Conservation (phyloP, 106 monocot genomes). For the Dendrobium huoshanense region DNA sequence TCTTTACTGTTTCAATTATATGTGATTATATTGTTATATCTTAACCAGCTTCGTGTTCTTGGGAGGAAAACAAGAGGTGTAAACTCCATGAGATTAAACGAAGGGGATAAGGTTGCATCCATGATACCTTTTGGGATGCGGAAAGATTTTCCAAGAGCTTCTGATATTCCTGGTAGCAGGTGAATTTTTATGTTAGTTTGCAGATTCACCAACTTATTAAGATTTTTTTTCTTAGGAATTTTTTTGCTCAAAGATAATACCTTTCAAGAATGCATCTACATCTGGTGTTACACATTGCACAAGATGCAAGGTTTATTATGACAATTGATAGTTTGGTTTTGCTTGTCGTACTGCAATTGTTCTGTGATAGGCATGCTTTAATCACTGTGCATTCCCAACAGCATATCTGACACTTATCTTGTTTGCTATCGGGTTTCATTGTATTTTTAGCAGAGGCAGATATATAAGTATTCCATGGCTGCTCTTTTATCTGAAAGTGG, state of each 20-base stretch:
- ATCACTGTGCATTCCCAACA: too few relatives aligned
- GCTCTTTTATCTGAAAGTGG: slow-evolving; percentile 90
- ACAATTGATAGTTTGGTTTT: too few relatives aligned
- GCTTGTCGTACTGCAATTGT: not conserved
- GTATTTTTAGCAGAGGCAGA: slow-evolving; percentile 39
- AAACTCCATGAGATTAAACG: slow-evolving; percentile 63
- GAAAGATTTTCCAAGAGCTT: slow-evolving; percentile 31
- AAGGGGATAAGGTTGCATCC: slow-evolving; percentile 81
- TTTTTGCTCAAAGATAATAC: not conserved
- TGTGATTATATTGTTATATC: not conserved
- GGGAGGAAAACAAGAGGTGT: slow-evolving; percentile 85
- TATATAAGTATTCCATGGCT: slow-evolving; percentile 79
- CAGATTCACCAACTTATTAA: not conserved
- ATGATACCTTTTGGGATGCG: slow-evolving; percentile 67
- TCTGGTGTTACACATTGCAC: not conserved
- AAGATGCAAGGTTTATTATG: too few relatives aligned
- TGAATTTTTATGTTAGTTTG: slow-evolving; percentile 11
- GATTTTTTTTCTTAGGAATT: not conserved
- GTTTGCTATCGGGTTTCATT: too few relatives aligned
- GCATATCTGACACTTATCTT: too few relatives aligned
- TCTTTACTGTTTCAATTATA: not conserved
- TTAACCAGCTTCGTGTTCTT: slow-evolving; percentile 63
- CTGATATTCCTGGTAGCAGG: slow-evolving; percentile 27
- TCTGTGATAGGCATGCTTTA: not conserved
- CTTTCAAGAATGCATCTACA: not conserved